These are phyloP conservation scores for Vitis amurensis DNA, from an alignment of 164 flowering plant species.

Conservation along the genomic window DNA sequence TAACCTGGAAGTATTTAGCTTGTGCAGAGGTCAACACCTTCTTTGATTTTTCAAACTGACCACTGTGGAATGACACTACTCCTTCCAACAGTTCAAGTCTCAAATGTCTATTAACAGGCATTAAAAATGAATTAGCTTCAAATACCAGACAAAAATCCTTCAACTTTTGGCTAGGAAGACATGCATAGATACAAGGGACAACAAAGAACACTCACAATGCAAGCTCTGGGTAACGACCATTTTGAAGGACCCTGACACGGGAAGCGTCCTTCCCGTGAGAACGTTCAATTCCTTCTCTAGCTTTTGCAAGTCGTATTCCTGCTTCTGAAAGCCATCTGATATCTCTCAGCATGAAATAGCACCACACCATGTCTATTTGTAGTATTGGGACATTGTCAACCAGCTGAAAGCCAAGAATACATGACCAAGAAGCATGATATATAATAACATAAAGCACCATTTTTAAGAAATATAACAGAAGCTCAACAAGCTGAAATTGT, in stretches of 20 bases:
- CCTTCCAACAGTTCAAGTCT: conserved; percentile 92
- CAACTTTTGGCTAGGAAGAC: neutral
- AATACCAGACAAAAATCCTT: neutral
- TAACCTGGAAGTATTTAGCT: conserved; percentile 56
- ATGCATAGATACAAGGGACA: too few species aligned
- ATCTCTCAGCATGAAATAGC: conserved; percentile 91
- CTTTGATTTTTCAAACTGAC: conserved; percentile 52
- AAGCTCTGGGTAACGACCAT: conserved; percentile 64
- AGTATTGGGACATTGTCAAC: conserved; percentile 87
- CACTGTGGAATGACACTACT: conserved; percentile 81
- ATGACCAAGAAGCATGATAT: neutral
- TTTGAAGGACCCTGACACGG: conserved; percentile 70
- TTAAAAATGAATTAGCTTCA: conserved; percentile 8
- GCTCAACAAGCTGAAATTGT: neutral
- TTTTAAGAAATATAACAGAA: neutral
- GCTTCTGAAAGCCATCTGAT: conserved; percentile 84
- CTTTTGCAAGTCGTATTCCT: conserved; percentile 74
- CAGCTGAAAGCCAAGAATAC: conserved; percentile 40
- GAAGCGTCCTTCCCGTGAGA: conserved; percentile 75
- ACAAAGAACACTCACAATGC: conserved; percentile 57
- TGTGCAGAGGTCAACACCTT: conserved; percentile 65
- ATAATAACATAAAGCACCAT: neutral
- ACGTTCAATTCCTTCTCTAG: conserved; percentile 79
- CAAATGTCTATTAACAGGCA: conserved; percentile 48
- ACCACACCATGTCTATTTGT: conserved; percentile 97